phyloP scores from a whole-genome alignment of 306 rosid genomes.

The Erythrophleum fordii region DNA sequence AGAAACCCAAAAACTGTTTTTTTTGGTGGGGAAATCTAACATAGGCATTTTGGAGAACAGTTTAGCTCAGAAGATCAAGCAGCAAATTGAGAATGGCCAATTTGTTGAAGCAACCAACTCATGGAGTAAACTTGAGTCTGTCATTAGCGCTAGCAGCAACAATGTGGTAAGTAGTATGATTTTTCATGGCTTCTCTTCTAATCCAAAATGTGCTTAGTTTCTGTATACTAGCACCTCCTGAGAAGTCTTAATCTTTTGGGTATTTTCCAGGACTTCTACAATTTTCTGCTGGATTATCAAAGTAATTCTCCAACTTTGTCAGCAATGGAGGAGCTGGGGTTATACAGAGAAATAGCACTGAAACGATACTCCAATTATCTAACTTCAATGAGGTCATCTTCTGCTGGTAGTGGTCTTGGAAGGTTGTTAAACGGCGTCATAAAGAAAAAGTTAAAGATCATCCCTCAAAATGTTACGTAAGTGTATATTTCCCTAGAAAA shows the following conservation, averaged over 20 bases:
- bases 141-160: constrained; percentile 52
- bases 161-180: constrained; percentile 58
- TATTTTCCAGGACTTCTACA: constrained; percentile 73
- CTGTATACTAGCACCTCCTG: background rate
- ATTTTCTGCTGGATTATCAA: constrained; percentile 62
- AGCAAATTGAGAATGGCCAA: constrained; percentile 60
- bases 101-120: constrained; percentile 62
- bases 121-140: constrained; percentile 64
- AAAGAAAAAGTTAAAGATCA: constrained; percentile 70
- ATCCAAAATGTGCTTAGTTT: background rate
- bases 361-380: constrained; percentile 66
- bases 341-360: constrained; percentile 33
- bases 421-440: constrained; percentile 72
- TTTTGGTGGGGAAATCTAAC: background rate
- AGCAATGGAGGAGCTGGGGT: constrained; percentile 33
- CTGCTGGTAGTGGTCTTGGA: constrained; percentile 59
- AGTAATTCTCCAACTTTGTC: constrained; percentile 42
- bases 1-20: too few species aligned
- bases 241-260: constrained; percentile 8
- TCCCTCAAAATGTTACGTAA: constrained; percentile 74
- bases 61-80: constrained; percentile 65
- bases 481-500: constrained; percentile 22
- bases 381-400: constrained; percentile 40
- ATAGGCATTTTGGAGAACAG: constrained; percentile 51
- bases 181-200: constrained; percentile 19